Percentiles rank a stretch among this genome's conserved stretches.
phyloP scores from a whole-genome alignment of 2,329 filamentous ascomycete genomes.

The Ophiocordyceps camponoti-floridani region DNA sequence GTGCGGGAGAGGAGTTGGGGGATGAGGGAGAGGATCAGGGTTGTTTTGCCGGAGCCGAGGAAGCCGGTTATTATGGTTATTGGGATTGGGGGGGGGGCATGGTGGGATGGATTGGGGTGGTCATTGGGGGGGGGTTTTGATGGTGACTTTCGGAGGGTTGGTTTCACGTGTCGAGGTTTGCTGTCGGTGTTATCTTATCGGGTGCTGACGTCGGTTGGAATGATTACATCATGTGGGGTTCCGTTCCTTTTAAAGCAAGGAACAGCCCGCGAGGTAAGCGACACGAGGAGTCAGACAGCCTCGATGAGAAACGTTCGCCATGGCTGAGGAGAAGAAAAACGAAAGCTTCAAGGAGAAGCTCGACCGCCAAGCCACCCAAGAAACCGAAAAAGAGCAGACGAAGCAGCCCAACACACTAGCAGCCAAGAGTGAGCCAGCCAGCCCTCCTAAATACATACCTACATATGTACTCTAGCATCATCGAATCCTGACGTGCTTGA shows the following conservation, averaged over 20 bases:
- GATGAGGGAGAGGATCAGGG: slow-evolving; percentile 81
- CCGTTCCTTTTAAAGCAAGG: neutral
- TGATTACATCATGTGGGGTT: neutral
- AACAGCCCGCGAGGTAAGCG: too few relatives aligned
- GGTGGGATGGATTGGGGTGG: too few relatives aligned
- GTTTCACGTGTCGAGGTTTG: neutral
- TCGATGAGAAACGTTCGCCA: neutral
- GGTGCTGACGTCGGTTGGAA: neutral
- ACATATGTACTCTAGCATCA: neutral
- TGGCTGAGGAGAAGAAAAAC: slow-evolving; percentile 1
- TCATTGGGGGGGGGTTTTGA: neutral
- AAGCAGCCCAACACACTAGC: slow-evolving; percentile 17
- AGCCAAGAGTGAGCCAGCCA: slow-evolving; percentile 25
- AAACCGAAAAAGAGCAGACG: slow-evolving; percentile 8
- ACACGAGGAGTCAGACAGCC: neutral
- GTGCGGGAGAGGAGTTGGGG: slow-evolving; percentile 67
- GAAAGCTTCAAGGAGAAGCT: slow-evolving; percentile 24
- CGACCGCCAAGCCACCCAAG: slow-evolving; percentile 20
- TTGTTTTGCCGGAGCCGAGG: slow-evolving; percentile 90
- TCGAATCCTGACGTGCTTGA: neutral
- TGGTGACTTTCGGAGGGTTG: neutral
- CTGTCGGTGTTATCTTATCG: slow-evolving; percentile 1
- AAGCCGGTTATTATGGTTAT: slow-evolving; percentile 95
- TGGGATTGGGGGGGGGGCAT: slow-evolving; percentile 47
- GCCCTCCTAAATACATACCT: neutral